Percentiles rank a stretch among this genome's conserved stretches.
These are phyloP conservation scores for Stemphylium vesicarium DNA, from an alignment of 2,329 filamentous ascomycete species.

Conservation along the genomic window DNA sequence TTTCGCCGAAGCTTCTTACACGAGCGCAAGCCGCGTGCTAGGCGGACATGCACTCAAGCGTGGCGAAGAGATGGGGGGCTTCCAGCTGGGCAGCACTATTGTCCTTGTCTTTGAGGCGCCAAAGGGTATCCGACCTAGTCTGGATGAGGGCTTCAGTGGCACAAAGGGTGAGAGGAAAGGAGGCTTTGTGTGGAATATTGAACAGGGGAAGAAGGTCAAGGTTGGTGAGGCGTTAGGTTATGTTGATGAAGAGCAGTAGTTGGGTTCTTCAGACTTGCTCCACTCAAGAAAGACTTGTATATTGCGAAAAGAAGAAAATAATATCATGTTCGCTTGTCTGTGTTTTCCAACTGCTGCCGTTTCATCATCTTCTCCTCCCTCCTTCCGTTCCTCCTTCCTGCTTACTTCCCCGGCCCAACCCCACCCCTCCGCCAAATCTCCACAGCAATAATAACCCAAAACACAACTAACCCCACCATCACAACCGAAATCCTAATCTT, in stretches of 20 bases:
- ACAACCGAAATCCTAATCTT: no score
- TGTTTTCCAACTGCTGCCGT: no score
- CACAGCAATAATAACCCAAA: no score
- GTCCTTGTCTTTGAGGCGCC: constrained; percentile 97
- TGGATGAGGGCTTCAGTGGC: constrained; percentile 63
- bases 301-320: neutral
- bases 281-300: neutral
- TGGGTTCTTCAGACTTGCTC: neutral
- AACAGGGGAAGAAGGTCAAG: constrained; percentile 86
- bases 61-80: constrained; percentile 98
- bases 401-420: no score
- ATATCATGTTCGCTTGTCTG: no score
- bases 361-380: neutral
- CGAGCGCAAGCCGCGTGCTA: constrained; percentile 75
- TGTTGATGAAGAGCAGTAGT: constrained; percentile 58
- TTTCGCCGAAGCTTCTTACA: constrained; percentile 90
- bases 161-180: constrained; percentile 57
- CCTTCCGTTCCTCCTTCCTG: no score
- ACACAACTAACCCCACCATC: no score
- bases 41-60: constrained; percentile 81
- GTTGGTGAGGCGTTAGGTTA: constrained; percentile 86
- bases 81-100: constrained; percentile 92
- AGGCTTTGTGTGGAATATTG: constrained; percentile 85
- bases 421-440: no score
- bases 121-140: constrained; percentile 60